Conservation (phyloP, 306 rosid genomes). For the Fagus crenata region DNA sequence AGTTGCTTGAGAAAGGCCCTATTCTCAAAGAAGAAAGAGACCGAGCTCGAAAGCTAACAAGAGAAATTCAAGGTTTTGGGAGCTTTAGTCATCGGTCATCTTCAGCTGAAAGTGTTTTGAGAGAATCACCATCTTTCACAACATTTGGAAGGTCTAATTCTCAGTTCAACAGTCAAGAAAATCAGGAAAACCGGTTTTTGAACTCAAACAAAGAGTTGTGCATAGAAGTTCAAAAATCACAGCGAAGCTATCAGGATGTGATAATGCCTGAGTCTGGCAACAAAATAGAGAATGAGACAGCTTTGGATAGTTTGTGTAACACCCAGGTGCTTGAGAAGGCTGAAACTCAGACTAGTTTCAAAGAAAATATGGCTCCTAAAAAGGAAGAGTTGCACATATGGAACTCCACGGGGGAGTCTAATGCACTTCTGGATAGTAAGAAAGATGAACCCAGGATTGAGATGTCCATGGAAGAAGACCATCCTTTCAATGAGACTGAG, state of each 20-base stretch:
- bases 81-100: conserved; percentile 59
- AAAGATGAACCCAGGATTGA: conserved; percentile 33
- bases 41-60: conserved; percentile 65
- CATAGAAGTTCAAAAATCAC: conserved; percentile 26
- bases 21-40: conserved; percentile 81
- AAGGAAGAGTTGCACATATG: conserved; percentile 54
- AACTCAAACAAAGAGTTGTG: conserved; percentile 23
- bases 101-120: conserved; percentile 41
- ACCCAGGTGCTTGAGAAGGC: conserved; percentile 33
- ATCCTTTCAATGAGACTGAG: conserved; percentile 60
- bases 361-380: conserved; percentile 62
- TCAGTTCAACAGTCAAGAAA: conserved; percentile 38
- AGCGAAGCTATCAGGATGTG: conserved; percentile 1
- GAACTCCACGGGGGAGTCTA: conserved; percentile 45
- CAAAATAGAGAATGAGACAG: conserved; percentile 20
- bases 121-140: conserved; percentile 47
- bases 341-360: conserved; percentile 39
- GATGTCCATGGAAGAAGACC: conserved; percentile 45
- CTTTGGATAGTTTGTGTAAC: conserved; percentile 22
- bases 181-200: conserved; percentile 38
- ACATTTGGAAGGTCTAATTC: conserved; percentile 48
- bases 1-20: conserved; percentile 54
- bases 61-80: conserved; percentile 94
- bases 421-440: conserved; percentile 43
- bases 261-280: conserved; percentile 4